Base-by-base conservation (phyloP, 106 monocot species). In the Alisma plantagoaquatica region DNA sequence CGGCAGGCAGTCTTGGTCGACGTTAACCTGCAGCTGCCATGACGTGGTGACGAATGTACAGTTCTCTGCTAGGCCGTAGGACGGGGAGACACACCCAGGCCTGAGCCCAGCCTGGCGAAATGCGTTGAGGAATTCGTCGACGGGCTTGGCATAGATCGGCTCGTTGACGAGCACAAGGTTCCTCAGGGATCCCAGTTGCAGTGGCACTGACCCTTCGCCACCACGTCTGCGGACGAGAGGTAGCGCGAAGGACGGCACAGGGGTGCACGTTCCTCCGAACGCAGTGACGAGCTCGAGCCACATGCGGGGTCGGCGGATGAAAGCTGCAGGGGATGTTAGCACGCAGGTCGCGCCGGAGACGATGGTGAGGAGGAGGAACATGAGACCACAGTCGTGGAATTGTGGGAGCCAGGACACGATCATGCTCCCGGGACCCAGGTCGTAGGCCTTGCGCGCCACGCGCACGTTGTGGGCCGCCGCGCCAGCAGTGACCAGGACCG, bases 351-450 rank as follows among this genome's bases (percentile, higher is more conserved):
- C 76, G 17, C 76, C 76, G 4, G 70, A 18, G 19, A 76, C 61
- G 16, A 76, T 47, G 10, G 65, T 70, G 33, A 76, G 70, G 33
- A 76, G 66, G 4, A 76, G 61, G 56, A 71, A 76, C 76, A 76
- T 76, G 46, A 76, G 76, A 41, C 76, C 76, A 29, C 76, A 76
- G 56, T 76, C 76, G n/a, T 76, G 76, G 66, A 70, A 71, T 61
- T 70, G 70, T 8, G 76, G 76, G 23, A 76, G 61, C 76, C 76
- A 76, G 23, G 76, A 76, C 11, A 65, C 66, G 2, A 76, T 60
- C 21, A 66, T 29, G 27, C 70, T 76, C 33, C 61, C 50, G 0
- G 76, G 70, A n/a, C 60, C 58, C 28, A 76, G 70, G 42, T 61
- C 65, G 50, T 76, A 76, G 8, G 70, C 70, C 28, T 11, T 61